Base-by-base conservation (phyloP, 2,329 filamentous ascomycete species). In the Ophiostoma fasciatum region DNA sequence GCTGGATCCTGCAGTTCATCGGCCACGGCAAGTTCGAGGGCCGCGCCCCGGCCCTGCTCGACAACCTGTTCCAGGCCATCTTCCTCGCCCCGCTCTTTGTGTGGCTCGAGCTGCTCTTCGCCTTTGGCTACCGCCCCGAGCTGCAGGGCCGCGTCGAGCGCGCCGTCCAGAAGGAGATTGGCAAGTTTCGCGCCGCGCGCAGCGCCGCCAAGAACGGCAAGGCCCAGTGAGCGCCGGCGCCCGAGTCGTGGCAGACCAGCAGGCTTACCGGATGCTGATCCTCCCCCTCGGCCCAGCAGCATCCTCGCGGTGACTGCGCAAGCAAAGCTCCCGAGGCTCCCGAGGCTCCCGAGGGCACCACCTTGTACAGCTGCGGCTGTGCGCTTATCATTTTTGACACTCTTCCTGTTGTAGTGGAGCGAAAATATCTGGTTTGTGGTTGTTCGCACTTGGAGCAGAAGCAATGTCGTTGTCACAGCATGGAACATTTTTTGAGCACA, bases 81-180 rank as follows among this genome's bases (percentile, higher is more conserved):
- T 88, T 96, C 51, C 67, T 96, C 18, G 90, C 90, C 0, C 90
- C 90, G 8, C 79, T 98, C 51, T 98, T 96, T 49, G 88, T 96
- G 40, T 98, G 90, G 82, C 79, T 98, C 49, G 87, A 96, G 62
- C 61, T 92, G 18, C 67, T 98, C 19, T 98, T 98, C 64, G 75
- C 68, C 50, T 71, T 92, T 34, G 90, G 90, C 33, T 98, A 96
- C 59, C 74, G 90, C 41, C 82, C 78, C 2, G 85, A 93, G 56
- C 64, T 98, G 47, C 84, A 88, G 61, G 68, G 71, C 42, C 74
- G 88, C 34, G 73, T 96, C 30, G 74, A 88, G 42, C 75, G 77
- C 53, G 74, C 71, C 26, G 82, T 94, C 4, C 60, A 76, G 51
- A 64, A 72, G 47, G 83, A 94, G 54, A 68, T 94, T 45, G 67